Conservation (phyloP, 306 rosid genomes). For the Ormosia emarginata region DNA sequence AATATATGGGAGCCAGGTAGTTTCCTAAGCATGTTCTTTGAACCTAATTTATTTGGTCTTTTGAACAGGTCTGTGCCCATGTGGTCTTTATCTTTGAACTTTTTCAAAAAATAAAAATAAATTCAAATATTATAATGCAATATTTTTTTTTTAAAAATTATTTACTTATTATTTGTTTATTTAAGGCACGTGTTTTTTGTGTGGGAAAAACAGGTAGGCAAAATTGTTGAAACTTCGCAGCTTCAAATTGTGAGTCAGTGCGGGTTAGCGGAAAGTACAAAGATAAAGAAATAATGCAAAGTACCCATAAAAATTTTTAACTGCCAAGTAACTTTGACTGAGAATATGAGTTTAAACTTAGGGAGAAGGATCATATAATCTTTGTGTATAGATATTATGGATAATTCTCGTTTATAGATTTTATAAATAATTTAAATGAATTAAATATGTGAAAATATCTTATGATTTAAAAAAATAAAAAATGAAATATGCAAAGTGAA, state of each 20-base stretch:
- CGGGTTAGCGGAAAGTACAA: neutral
- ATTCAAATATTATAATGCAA: too few species aligned
- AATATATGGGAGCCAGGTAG: neutral
- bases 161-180: neutral
- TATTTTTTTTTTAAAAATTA: too few species aligned
- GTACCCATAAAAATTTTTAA: too few species aligned
- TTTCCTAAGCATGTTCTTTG: neutral
- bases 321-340: too few species aligned
- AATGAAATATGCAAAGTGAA: too few species aligned
- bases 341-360: too few species aligned
- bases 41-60: neutral
- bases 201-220: neutral
- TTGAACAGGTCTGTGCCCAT: neutral
- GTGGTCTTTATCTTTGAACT: neutral
- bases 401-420: too few species aligned
- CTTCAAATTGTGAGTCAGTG: neutral
- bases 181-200: neutral
- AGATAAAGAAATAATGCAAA: neutral
- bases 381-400: too few species aligned
- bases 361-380: too few species aligned
- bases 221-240: neutral
- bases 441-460: too few species aligned
- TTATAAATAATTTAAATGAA: too few species aligned
- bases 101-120: neutral
- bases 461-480: too few species aligned